Base-by-base conservation (phyloP, 2,329 filamentous ascomycete genomes). In the Teratosphaeria destructans region DNA sequence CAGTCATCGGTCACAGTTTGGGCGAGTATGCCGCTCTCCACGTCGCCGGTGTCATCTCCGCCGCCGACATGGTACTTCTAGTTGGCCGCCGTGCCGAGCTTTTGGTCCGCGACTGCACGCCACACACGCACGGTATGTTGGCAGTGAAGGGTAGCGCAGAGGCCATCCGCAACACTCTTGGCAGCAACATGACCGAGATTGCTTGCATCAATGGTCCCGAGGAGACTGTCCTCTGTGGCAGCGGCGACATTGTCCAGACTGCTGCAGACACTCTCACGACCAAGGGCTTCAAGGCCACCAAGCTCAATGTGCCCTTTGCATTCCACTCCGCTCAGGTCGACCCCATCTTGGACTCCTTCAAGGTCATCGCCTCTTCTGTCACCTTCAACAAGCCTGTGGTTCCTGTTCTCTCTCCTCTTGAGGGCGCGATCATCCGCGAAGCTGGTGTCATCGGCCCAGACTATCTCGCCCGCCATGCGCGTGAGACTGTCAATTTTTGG, bases 171-270 rank as follows among this genome's bases (percentile, higher is more conserved):
- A 78, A 81, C 27, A 79, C 79, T 57, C 73, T 80, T 61, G 78
- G 84, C 19, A 70, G 71, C 59, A 76, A 76, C 64, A 77, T 77
- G 66, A 74, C 74, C 37, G 79, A 82, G 65, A 74, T 85, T 61
- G 86, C 89, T 16, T 94, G 90, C 75, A 81, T 90, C 70, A 95
- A 95, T 66, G 84, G 86, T 0, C 85, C 86, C 0, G 78, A 83
- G 56, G 88, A 90, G 70, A 91, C 85, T 10, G 90, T 94, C 1
- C 77, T 94, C n/a, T 83, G 82, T 62, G 83, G 82, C 16, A 80
- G 79, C 58, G 80, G 82, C 56, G 77, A 84, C 47, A 78, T 86
- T 61, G 82, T 88, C 58, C 77, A 82, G 60, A 75, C 76, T 3
- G 76, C 85, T 16, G 78, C 72, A 60, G 72, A 80, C 8, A 67